Base-by-base conservation (phyloP, 2,329 filamentous ascomycete genomes). In the Penicillium sp. region DNA sequence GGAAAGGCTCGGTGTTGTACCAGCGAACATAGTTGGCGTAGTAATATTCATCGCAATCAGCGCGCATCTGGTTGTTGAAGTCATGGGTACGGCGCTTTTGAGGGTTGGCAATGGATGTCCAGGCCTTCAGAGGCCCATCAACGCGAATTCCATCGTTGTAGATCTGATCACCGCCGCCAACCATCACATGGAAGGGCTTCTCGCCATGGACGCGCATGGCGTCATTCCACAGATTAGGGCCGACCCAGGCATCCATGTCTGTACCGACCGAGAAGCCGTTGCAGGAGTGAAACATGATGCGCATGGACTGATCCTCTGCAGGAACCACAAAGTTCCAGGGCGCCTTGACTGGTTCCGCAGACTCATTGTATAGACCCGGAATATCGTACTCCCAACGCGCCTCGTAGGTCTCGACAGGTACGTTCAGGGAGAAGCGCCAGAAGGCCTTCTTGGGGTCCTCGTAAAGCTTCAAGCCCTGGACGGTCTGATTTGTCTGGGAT, bases 121-220 rank as follows among this genome's bases (percentile, higher is more conserved):
- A 89, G 6, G 79, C 72, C 70, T 87, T 87, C 65, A 98, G 80
- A 1, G 94, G 94, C 0, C 93, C 94, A 56, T 89, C 83, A 1
- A 97, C 92, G 65, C 94, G 86, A 67, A 98, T 92, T 26, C 91
- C 91, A 59, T 89, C 87, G 67, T 89, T 89, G 78, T 89, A 89
- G 68, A 89, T 88, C 78, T 97, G 94, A 73, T 98, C 94, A 62
- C 94, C 94, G 60, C 94, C 94, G 56, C 94, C 94, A 65, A 97
- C 86, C 89, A 89, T 91, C 67, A 88, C 84, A 71, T 88, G 86
- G 74, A 89, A 88, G 8, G 87, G 86, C 65, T 81, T 82, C 72
- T 84, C 73, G 68, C 81, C 81, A 68, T 89, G 87, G 61, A 86
- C 78, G 50, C 87, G 84, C 59, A 89, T 72, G 35, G 88, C 87